phyloP scores from a whole-genome alignment of 208 protist species.

The Hexamita inflata region DNA sequence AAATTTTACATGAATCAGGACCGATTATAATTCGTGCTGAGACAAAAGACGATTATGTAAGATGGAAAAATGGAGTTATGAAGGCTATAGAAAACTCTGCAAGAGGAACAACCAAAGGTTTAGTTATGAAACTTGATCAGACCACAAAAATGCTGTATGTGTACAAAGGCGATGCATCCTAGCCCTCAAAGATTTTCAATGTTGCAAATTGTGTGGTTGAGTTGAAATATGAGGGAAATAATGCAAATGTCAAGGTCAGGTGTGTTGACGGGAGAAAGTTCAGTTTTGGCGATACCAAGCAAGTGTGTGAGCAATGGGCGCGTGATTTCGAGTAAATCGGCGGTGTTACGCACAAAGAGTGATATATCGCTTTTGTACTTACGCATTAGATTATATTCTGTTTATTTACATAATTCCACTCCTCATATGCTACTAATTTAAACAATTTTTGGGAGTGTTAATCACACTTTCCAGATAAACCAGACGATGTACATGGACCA shows the following conservation, averaged over 20 bases:
- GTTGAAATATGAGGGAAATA: not conserved
- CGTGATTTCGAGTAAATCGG: not conserved
- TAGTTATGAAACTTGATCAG: not conserved
- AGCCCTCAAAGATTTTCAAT: not conserved
- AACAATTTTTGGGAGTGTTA: no score
- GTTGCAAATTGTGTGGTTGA: not conserved
- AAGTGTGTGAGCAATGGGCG: not conserved
- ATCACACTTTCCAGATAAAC: no score
- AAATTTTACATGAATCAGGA: not conserved
- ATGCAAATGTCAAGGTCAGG: not conserved
- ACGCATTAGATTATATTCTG: no score
- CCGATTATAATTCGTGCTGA: not conserved
- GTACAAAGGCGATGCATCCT: not conserved
- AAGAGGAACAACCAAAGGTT: not conserved
- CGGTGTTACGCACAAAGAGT: no score
- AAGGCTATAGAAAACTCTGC: not conserved
- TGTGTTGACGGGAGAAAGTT: not conserved
- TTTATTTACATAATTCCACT: no score
- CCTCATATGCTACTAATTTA: no score
- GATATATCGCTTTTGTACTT: no score
- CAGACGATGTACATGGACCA: no score
- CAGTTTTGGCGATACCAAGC: not conserved
- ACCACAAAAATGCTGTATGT: not conserved
- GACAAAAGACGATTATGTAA: not conserved
- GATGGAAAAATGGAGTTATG: not conserved